Base-by-base conservation (phyloP, 2,329 filamentous ascomycete genomes). In the Hypoxylon sp. region DNA sequence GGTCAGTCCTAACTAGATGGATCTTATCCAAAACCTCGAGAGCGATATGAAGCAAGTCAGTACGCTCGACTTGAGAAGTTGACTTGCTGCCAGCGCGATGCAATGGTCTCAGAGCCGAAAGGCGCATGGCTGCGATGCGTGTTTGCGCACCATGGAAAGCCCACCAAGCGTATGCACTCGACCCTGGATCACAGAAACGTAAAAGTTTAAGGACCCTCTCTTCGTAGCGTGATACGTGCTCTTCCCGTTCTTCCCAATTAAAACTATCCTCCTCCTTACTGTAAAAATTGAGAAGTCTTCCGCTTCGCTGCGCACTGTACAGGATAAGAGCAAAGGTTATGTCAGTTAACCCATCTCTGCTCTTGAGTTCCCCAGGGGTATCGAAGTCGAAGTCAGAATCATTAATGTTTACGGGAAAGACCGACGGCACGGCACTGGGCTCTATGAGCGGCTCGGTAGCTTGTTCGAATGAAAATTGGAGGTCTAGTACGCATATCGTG, bases 111-210 rank as follows among this genome's bases (percentile, higher is more conserved):
- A 72, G 50, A 50, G 64, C 59, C 22, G 73, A 60, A 11, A 77
- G 66, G 3, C 72, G 69, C 39, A 70, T 67, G 2, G 63, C 62
- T n/a, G 75, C 67, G 17, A 74, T 53, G 9, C 74, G 31, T 13
- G 67, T 73, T 6, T 76, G 76, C 0, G 75, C 66, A 22, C 70
- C 67, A 57, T 78, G 74, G 46, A 73, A 77, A 6, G 73, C 71
- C 39, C 77, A 76, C 77, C 77, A 78, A 3, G 76, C 75, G 51
- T 75, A 77, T 3, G 60, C 14, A 19, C 69, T 75, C 17, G 74
- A 54, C 8, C 77, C 73, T 2, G 77, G 77, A 46, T 79, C 75
- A 48, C 77, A 78, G 42, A 71, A 72, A n/a, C 72, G 67, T 8
- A 75, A 48, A n/a, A 78, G 67, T 11, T 51, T 47, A 3, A 69